These are phyloP conservation scores for Oryza meridionalis DNA, from an alignment of 176 grass and related monocot genomes.

Conservation along the genomic window DNA sequence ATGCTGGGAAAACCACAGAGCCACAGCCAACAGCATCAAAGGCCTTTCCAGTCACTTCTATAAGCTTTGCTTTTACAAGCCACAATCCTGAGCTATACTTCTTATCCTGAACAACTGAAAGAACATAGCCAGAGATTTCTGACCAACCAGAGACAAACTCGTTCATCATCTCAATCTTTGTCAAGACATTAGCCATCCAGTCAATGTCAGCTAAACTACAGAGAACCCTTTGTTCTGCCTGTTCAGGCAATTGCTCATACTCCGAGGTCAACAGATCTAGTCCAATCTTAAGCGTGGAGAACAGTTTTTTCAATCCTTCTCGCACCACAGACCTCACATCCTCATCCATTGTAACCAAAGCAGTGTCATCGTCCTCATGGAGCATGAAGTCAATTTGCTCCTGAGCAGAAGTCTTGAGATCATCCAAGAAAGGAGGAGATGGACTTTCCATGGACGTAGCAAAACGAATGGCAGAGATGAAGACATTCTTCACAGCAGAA, in stretches of 20 bases:
- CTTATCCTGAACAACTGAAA: constrained; percentile 58
- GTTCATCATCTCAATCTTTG: constrained; percentile 83
- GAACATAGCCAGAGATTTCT: constrained; percentile 57
- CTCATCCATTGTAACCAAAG: constrained; percentile 77
- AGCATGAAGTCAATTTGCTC: constrained; percentile 99
- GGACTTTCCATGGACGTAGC: constrained; percentile 57
- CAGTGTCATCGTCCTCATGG: constrained; percentile 67
- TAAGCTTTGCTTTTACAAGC: constrained; percentile 67
- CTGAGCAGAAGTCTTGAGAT: constrained; percentile 89
- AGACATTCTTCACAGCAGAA: constrained; percentile 70
- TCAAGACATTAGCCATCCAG: constrained; percentile 67
- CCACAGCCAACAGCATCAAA: constrained; percentile 89
- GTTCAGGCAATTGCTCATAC: constrained; percentile 61
- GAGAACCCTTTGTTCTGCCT: constrained; percentile 64
- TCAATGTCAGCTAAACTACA: constrained; percentile 71
- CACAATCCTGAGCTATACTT: constrained; percentile 66
- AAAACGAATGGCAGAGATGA: constrained; percentile 77
- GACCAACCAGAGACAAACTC: constrained; percentile 81
- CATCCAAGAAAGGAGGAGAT: constrained; percentile 65
- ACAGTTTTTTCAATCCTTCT: constrained; percentile 61
- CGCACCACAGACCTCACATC: constrained; percentile 69
- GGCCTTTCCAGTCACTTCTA: constrained; percentile 81
- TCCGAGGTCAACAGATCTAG: constrained; percentile 56
- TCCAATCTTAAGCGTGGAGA: constrained; percentile 47
- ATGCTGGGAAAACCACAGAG: constrained; percentile 66